Percentiles rank a stretch among this genome's conserved stretches.
These are phyloP conservation scores for Candida easanensis DNA, from an alignment of 805 yeast species.

Conservation along the genomic window DNA sequence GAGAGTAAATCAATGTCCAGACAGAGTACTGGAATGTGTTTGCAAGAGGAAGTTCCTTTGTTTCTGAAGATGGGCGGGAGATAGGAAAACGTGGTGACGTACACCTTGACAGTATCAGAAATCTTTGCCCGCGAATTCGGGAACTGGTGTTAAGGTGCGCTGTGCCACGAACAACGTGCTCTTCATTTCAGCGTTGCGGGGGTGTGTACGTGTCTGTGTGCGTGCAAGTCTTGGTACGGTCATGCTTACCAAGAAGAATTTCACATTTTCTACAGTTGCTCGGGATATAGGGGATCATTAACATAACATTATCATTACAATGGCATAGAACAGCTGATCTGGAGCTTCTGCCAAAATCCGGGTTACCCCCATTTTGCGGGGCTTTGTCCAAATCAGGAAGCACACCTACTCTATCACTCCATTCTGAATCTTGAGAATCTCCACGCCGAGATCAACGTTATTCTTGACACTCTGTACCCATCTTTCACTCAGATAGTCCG, in stretches of 20 bases:
- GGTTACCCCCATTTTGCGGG: neutral
- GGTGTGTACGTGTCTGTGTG: too few relatives aligned
- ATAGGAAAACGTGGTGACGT: constrained; percentile 14
- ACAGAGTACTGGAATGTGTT: neutral
- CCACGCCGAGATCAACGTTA: constrained; percentile 36
- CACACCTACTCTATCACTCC: neutral
- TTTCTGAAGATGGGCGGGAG: too few relatives aligned
- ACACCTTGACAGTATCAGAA: neutral
- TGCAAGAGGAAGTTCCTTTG: neutral
- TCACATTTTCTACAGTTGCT: too few relatives aligned
- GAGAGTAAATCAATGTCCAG: too few relatives aligned
- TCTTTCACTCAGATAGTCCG: constrained; percentile 42
- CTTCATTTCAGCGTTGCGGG: neutral
- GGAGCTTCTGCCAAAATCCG: neutral
- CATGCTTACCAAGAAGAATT: too few relatives aligned
- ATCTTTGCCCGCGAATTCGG: constrained; percentile 3
- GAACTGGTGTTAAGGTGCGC: constrained; percentile 1
- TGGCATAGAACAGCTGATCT: too few relatives aligned
- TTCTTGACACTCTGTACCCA: constrained; percentile 43
- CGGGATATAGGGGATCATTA: too few relatives aligned
- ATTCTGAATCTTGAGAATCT: constrained; percentile 23
- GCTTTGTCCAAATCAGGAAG: neutral
- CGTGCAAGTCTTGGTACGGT: too few relatives aligned
- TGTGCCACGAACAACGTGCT: neutral
- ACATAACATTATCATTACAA: too few relatives aligned